Percentiles rank a stretch among this genome's conserved stretches.
phyloP scores from a whole-genome alignment of 192 early-diverging fungal genomes.

The Mortierella alpina region DNA sequence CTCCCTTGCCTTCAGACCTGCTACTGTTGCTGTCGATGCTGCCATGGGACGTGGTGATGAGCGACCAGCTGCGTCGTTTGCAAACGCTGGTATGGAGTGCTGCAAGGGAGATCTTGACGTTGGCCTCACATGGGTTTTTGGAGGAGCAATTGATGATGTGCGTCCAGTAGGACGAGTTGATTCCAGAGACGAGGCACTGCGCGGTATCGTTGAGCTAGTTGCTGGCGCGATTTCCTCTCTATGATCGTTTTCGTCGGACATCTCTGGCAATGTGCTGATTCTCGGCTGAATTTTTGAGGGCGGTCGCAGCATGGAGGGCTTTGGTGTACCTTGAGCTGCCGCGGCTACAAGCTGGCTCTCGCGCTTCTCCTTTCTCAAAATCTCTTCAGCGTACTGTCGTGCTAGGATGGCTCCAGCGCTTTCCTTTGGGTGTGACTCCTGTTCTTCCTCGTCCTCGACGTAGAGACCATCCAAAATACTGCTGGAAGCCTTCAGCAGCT shows the following conservation, averaged over 20 bases:
- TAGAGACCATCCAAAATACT: slow-evolving; percentile 45
- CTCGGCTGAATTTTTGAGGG: slow-evolving; percentile 21
- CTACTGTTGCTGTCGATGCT: neutral
- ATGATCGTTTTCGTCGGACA: neutral
- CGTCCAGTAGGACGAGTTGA: too few species aligned
- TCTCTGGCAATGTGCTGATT: neutral
- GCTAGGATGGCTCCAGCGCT: slow-evolving; percentile 47
- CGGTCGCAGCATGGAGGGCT: slow-evolving; percentile 24
- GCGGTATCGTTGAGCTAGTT: neutral
- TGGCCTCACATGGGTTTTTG: neutral
- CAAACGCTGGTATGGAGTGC: too few species aligned
- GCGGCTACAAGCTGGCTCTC: slow-evolving; percentile 6
- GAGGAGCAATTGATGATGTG: neutral
- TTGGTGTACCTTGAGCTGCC: neutral
- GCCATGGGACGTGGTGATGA: neutral
- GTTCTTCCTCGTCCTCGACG: slow-evolving; percentile 14
- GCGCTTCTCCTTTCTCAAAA: slow-evolving; percentile 26
- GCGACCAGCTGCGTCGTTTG: too few species aligned
- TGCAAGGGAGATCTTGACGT: too few species aligned
- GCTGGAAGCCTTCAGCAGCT: slow-evolving; percentile 1
- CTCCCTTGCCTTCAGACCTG: neutral
- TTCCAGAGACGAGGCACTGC: too few species aligned
- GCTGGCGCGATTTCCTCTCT: neutral
- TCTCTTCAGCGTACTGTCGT: slow-evolving; percentile 27
- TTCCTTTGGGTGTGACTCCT: slow-evolving; percentile 32